Evolutionary conservation across 768 basidiomycete genomes (phyloP).

Genomic region (Leccinum broughii): DNA sequence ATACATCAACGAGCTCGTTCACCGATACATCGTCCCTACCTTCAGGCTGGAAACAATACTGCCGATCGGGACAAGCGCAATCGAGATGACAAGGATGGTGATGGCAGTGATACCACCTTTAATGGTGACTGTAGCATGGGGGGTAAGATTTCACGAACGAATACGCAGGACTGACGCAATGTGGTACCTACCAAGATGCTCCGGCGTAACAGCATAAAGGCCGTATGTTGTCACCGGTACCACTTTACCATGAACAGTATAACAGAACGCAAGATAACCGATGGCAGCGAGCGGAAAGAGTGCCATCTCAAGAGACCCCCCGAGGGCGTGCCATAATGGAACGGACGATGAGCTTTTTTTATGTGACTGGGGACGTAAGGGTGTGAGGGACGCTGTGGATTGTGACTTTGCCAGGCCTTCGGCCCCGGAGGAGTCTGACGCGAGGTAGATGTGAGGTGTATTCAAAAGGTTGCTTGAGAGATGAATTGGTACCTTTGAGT

Average conservation of each 20-base stretch:
- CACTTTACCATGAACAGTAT: constrained; percentile 20
- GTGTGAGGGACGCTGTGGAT: constrained; percentile 9
- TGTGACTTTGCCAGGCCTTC: not conserved
- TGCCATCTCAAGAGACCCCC: constrained; percentile 14
- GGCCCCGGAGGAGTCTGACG: not conserved
- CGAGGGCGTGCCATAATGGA: constrained; percentile 12
- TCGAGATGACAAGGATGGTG: constrained; percentile 30
- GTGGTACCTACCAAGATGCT: constrained; percentile 20
- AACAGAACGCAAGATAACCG: constrained; percentile 32
- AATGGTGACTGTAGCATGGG: constrained; percentile 20
- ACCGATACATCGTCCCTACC: constrained; percentile 3
- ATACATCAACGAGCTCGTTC: not conserved
- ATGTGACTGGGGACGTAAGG: constrained; percentile 5
- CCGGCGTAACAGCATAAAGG: constrained; percentile 19
- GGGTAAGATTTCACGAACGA: not conserved
- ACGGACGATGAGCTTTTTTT: not conserved
- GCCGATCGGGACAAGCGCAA: constrained; percentile 29
- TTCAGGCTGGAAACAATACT: constrained; percentile 18
- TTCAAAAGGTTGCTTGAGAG: not conserved
- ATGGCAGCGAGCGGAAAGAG: constrained; percentile 30
- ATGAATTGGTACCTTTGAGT: not conserved
- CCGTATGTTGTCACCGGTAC: constrained; percentile 30
- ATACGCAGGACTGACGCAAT: not conserved
- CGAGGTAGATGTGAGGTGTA: not conserved
- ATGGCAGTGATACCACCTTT: constrained; percentile 31